These are phyloP conservation scores for Pisolithus orientalis DNA, from an alignment of 768 basidiomycete species.

Conservation along the genomic window DNA sequence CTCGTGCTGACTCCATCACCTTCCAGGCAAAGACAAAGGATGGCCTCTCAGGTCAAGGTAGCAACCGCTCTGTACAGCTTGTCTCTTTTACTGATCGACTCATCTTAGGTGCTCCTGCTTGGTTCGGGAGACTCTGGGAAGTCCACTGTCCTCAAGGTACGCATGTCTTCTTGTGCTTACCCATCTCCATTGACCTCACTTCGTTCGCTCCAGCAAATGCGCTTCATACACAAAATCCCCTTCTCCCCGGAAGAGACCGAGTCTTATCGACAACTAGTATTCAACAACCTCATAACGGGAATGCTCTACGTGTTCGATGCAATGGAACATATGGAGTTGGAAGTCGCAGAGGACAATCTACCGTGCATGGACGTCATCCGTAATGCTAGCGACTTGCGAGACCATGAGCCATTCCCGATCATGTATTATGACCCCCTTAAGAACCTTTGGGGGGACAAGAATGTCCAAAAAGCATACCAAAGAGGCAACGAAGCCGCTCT, in stretches of 20 bases:
- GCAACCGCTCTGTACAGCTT: background rate
- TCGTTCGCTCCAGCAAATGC: slow-evolving; percentile 72
- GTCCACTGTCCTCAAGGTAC: slow-evolving; percentile 82
- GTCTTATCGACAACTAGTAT: slow-evolving; percentile 85
- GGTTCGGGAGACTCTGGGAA: slow-evolving; percentile 95
- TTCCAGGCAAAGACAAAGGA: slow-evolving; percentile 63
- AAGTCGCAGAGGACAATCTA: slow-evolving; percentile 57
- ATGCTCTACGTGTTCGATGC: slow-evolving; percentile 78
- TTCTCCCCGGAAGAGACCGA: slow-evolving; percentile 83
- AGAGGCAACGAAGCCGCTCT: slow-evolving; percentile 87
- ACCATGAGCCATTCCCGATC: slow-evolving; percentile 74
- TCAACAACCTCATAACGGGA: slow-evolving; percentile 86
- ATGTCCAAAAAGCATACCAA: slow-evolving; percentile 68
- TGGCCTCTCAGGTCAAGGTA: slow-evolving; percentile 75
- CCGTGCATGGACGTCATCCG: slow-evolving; percentile 58
- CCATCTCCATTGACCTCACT: background rate
- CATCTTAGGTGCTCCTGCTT: slow-evolving; percentile 67
- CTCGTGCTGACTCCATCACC: background rate
- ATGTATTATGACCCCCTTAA: slow-evolving; percentile 62
- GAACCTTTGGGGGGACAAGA: slow-evolving; percentile 70
- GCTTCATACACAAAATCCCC: slow-evolving; percentile 83
- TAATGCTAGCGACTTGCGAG: slow-evolving; percentile 62
- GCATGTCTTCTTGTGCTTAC: slow-evolving; percentile 1
- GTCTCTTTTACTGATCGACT: background rate
- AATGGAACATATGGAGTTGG: slow-evolving; percentile 84